Conservation (phyloP, 306 rosid species). For the Begonia loranthoides region DNA sequence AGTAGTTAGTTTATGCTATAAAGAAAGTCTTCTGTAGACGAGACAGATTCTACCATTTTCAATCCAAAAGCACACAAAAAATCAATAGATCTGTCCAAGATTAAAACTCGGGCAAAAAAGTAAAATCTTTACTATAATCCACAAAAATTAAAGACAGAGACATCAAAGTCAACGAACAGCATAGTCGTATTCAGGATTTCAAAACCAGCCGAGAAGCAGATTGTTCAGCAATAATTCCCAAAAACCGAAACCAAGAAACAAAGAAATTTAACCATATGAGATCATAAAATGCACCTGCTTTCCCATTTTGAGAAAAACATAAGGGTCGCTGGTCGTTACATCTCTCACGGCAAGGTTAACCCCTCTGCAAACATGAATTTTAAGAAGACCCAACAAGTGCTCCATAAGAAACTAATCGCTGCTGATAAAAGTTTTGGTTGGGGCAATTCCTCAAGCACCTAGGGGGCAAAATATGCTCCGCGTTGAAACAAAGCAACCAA, state of each 20-base stretch:
- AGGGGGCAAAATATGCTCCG: too few relatives aligned
- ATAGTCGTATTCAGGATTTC: neutral
- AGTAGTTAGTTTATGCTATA: too few relatives aligned
- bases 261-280: neutral
- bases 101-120: too few relatives aligned
- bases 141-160: neutral
- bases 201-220: neutral
- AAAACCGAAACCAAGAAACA: neutral
- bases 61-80: too few relatives aligned
- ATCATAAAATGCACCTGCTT: slow-evolving; percentile 36
- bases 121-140: too few relatives aligned
- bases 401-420: slow-evolving; percentile 30
- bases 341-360: slow-evolving; percentile 82
- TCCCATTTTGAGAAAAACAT: slow-evolving; percentile 64
- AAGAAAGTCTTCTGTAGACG: too few relatives aligned
- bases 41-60: too few relatives aligned
- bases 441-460: too few relatives aligned
- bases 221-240: too few relatives aligned
- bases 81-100: too few relatives aligned
- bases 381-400: slow-evolving; percentile 58
- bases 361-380: slow-evolving; percentile 54
- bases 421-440: neutral
- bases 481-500: too few relatives aligned
- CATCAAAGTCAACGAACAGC: neutral
- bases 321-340: slow-evolving; percentile 66